A percentile compares a stretch with the other conserved stretches of the same genome.
Evolutionary conservation across 805 yeast genomes (phyloP).

Genomic region (Ogataea salicorniae): DNA sequence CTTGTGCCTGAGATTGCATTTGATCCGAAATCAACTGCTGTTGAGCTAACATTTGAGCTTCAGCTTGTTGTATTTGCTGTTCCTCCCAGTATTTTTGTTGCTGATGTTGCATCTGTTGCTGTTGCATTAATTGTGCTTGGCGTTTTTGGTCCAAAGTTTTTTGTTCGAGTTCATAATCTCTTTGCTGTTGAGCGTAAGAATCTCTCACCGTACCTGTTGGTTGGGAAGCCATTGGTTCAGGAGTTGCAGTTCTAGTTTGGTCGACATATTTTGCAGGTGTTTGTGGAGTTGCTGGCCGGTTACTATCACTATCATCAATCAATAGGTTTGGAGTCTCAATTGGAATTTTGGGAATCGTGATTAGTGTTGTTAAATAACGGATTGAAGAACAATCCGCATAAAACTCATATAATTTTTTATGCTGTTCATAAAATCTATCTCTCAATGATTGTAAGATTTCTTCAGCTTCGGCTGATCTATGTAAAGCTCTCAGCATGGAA

Average conservation of each 20-base stretch:
- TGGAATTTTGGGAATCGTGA: constrained; percentile 69
- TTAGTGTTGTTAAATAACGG: constrained; percentile 72
- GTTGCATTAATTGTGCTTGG: constrained; percentile 59
- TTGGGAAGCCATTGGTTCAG: constrained; percentile 46
- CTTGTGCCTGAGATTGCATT: constrained; percentile 67
- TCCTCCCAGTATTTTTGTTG: constrained; percentile 72
- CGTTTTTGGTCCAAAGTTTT: constrained; percentile 54
- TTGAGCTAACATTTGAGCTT: constrained; percentile 65
- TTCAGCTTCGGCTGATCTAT: constrained; percentile 63
- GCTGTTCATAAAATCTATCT: constrained; percentile 67
- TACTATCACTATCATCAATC: constrained; percentile 40
- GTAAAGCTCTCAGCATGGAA: constrained; percentile 87
- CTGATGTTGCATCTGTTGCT: constrained; percentile 60
- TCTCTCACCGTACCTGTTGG: constrained; percentile 47
- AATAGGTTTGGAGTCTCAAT: constrained; percentile 55
- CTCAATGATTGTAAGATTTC: constrained; percentile 74
- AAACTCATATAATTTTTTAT: constrained; percentile 66
- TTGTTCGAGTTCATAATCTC: constrained; percentile 54
- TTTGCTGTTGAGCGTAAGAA: constrained; percentile 42
- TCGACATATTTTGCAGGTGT: constrained; percentile 23
- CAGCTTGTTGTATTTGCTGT: constrained; percentile 66
- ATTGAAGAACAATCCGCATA: constrained; percentile 87
- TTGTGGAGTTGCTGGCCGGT: constrained; percentile 18
- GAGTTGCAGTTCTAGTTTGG: constrained; percentile 27
- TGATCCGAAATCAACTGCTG: constrained; percentile 66